Evolutionary conservation across 1,284 basidiomycete species (phyloP), one percentile per base, ranked within the genome.

Genomic region (Mycosarcoma maydis): DNA sequence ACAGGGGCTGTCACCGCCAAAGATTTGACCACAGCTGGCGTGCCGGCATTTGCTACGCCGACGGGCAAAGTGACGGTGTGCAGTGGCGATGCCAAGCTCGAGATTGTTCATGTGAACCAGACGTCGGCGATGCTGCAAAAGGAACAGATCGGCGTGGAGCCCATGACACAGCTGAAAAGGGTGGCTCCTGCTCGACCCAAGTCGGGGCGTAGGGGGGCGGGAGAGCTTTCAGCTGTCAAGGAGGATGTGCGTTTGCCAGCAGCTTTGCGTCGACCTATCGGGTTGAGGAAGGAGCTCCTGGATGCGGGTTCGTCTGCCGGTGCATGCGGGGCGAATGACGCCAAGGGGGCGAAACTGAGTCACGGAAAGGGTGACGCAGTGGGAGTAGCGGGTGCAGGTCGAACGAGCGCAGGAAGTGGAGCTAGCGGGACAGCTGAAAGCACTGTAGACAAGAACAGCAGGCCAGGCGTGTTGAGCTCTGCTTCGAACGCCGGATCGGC

Each of bases 81-180:
- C 20, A 68, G 52, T 29, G 53, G 52, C 8, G 72, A 66, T 5
- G 44, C 47, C 2, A 64, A 66, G 45, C 54, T 78, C 19, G 59
- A 74, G 3, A 59, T 78, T 8, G 59, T 73, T 3, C 76, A 78
- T 44, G 76, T 78, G 20, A 78, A 78, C 26, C 51, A 72, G 51
- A 78, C 76, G 8, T 76, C 74, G 33, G 75, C 75, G 20, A 76
- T 78, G 76, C 62, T 78, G 40, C 76, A 78, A 46, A 67, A 53
- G 59, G 69, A 72, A 39, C 69, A 67, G 53, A 56, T 67, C 16
- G 69, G 64, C 1, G 41, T 59, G 20, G 64, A 64, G 30, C 58
- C 64, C 4, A 60, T 59, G 57, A 67, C 69, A 24, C 69, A 72
- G 36, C 50, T 72, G 7, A 62, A 52, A 17, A 42, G 69, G 16